Evolutionary conservation across 2,329 filamentous ascomycete genomes (phyloP).

Genomic region (Sphaceloma murrayae): DNA sequence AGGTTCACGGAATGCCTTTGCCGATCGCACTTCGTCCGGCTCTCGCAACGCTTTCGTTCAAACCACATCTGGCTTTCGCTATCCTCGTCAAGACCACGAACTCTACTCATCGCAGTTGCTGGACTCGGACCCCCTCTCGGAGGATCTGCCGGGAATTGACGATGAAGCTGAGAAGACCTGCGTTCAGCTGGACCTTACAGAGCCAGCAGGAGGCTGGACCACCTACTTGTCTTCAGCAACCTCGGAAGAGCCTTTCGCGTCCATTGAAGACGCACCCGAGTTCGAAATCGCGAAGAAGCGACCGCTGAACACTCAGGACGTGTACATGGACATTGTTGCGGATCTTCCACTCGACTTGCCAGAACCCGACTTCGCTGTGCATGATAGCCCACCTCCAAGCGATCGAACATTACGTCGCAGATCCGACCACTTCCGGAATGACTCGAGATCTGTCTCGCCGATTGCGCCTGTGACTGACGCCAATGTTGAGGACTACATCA

Average conservation of each 20-base stretch:
- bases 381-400: background rate
- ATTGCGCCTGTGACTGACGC: conserved; percentile 15
- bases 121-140: no score
- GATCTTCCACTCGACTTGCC: conserved; percentile 24
- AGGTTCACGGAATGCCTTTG: conserved; percentile 15
- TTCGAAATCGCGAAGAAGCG: no score
- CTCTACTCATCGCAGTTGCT: no score
- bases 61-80: background rate
- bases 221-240: conserved; percentile 16
- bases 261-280: background rate
- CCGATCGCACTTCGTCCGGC: background rate
- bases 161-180: conserved; percentile 9
- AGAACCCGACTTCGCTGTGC: conserved; percentile 15
- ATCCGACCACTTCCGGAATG: conserved; percentile 7
- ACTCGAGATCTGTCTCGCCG: conserved; percentile 23
- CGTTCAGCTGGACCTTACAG: conserved; percentile 22
- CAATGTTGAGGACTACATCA: conserved; percentile 25
- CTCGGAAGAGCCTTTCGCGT: conserved; percentile 8
- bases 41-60: background rate
- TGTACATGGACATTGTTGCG: no score
- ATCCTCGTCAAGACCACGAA: background rate
- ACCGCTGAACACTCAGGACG: no score
- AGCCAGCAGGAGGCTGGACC: conserved; percentile 24
- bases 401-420: conserved; percentile 4
- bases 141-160: no score